These are phyloP conservation scores for Hypoxylon sp. DNA, from an alignment of 2,329 filamentous ascomycete species.

Conservation along the genomic window DNA sequence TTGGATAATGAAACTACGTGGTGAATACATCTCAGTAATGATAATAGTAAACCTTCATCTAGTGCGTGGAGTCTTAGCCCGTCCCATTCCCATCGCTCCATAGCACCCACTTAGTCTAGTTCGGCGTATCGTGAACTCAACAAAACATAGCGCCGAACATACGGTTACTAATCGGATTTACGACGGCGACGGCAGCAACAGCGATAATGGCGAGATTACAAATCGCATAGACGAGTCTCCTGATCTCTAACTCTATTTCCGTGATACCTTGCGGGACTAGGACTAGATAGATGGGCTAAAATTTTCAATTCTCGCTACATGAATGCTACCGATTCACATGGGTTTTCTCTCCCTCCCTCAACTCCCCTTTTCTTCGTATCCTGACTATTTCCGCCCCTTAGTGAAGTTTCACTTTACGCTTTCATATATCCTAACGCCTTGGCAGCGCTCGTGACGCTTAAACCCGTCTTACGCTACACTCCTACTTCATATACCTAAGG, in stretches of 20 bases:
- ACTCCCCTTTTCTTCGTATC: neutral
- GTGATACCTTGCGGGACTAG: neutral
- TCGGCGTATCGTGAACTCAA: neutral
- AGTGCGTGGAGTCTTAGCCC: neutral
- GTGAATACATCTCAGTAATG: neutral
- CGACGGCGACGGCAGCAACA: neutral
- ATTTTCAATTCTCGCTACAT: conserved; percentile 3
- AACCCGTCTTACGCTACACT: conserved; percentile 1
- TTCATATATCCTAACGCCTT: neutral
- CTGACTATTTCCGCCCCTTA: neutral
- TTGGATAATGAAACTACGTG: no score
- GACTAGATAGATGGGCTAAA: neutral
- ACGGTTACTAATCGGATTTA: neutral
- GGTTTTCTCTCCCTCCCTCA: neutral
- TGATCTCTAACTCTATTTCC: neutral
- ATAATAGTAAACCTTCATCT: neutral
- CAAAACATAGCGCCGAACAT: neutral
- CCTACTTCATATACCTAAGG: neutral
- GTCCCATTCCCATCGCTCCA: neutral
- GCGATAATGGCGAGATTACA: neutral
- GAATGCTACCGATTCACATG: conserved; percentile 1
- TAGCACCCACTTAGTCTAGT: neutral
- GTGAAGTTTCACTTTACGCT: neutral
- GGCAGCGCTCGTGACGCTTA: neutral
- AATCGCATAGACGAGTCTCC: neutral